These are phyloP conservation scores for Sclerotinia spermophila DNA, from an alignment of 2,329 filamentous ascomycete species.

Conservation along the genomic window DNA sequence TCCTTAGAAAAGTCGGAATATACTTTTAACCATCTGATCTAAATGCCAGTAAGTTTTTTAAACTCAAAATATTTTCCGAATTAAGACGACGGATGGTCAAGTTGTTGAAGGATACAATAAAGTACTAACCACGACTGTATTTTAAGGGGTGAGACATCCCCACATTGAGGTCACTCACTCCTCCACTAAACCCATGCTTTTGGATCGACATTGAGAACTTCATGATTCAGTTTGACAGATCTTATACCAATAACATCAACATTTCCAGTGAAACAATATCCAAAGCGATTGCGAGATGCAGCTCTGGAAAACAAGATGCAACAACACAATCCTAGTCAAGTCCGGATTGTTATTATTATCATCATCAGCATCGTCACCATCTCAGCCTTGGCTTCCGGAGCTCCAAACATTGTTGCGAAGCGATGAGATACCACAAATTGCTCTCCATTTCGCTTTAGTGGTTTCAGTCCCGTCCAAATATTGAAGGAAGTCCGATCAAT, in stretches of 20 bases:
- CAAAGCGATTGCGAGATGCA: not conserved
- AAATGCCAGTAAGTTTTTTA: not conserved
- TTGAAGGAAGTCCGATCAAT: conserved; percentile 5
- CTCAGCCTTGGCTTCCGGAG: conserved; percentile 4
- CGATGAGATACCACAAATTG: not conserved
- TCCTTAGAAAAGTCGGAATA: not conserved
- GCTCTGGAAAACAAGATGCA: not conserved
- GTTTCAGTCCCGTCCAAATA: not conserved
- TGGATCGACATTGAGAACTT: conserved; percentile 1
- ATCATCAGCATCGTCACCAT: not conserved
- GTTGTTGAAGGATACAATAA: not conserved
- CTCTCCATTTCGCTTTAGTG: not conserved
- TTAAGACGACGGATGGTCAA: not conserved
- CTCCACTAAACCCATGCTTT: not conserved
- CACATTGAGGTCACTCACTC: conserved; percentile 13
- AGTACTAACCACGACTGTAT: no score
- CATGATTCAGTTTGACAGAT: not conserved
- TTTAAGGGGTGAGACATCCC: not conserved
- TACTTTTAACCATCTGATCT: not conserved
- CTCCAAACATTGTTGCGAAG: not conserved
- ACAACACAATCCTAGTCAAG: not conserved
- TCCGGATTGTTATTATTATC: not conserved
- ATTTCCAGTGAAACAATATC: not conserved
- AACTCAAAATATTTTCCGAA: not conserved
- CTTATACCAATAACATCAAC: not conserved